Conservation (phyloP, 1,139 yeast genomes). For the Geotrichum histeridarum region DNA sequence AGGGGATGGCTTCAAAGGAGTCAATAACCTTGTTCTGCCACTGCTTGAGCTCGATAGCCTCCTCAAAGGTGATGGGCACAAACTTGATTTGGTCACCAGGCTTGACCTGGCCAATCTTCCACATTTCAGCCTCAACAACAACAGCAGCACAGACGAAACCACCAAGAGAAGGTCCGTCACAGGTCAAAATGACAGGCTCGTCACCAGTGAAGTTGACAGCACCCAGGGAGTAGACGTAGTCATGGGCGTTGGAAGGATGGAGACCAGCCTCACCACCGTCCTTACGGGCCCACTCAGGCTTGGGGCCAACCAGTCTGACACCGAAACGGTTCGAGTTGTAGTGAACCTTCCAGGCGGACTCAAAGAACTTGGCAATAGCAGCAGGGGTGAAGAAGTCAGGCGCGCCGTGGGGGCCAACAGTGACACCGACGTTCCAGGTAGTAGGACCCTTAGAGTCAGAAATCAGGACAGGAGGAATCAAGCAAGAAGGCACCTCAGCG, state of each 20-base stretch:
- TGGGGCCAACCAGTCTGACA: slow-evolving; percentile 89
- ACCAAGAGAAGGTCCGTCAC: slow-evolving; percentile 96
- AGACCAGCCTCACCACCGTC: slow-evolving; percentile 98
- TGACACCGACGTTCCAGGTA: slow-evolving; percentile 84
- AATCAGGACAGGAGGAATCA: slow-evolving; percentile 51
- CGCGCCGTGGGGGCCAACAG: slow-evolving; percentile 96
- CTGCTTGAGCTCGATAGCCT: slow-evolving; percentile 59
- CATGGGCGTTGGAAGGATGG: slow-evolving; percentile 97
- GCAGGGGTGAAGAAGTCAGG: slow-evolving; percentile 89
- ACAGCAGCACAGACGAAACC: slow-evolving; percentile 97
- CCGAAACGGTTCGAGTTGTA: slow-evolving; percentile 96
- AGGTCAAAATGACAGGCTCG: slow-evolving; percentile 92
- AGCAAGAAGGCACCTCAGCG: slow-evolving; percentile 47
- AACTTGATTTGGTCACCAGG: slow-evolving; percentile 85
- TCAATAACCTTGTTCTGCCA: slow-evolving; percentile 48
- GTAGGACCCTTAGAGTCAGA: slow-evolving; percentile 37
- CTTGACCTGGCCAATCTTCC: slow-evolving; percentile 97
- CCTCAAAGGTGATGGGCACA: slow-evolving; percentile 64
- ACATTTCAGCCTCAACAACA: slow-evolving; percentile 91
- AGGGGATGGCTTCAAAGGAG: slow-evolving; percentile 17
- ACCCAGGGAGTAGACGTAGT: slow-evolving; percentile 91
- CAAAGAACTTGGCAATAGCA: slow-evolving; percentile 67
- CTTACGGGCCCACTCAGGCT: slow-evolving; percentile 93
- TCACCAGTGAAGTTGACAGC: slow-evolving; percentile 98
- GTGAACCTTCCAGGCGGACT: slow-evolving; percentile 84